Base-by-base conservation (phyloP, 1,284 basidiomycete species). In the Earliella scabrosa region DNA sequence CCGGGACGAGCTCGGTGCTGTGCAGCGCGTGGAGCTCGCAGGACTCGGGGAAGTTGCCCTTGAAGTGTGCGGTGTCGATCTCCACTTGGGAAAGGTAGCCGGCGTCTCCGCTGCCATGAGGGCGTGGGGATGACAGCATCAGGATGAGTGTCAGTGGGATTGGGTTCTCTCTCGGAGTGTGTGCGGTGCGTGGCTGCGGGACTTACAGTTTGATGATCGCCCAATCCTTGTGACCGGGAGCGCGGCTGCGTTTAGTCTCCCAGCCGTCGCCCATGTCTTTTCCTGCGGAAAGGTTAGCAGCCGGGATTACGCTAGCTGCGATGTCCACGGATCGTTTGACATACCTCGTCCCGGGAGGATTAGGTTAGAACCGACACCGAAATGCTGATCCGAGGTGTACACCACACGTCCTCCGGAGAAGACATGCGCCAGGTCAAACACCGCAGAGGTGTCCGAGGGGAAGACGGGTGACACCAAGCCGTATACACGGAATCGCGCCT, bases 261-360 rank as follows among this genome's bases (percentile, higher is more conserved):
- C 97, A 99, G 6, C 97, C 97, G 70, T 98, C 96, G 16, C 95
- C 89, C 95, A 99, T 99, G 68, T 97, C 92, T 68, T 88, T 88
- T 10, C 78, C 77, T 78, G 49, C 36, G 38, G 24, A 32, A 11
- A 2, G 27, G 43, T 45, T 11, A 59, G 39, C 23, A 27, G 20
- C 44, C n/a, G 34, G 39, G 46, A 35, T 52, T 18, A 54, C 36
- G 47, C 10, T 40, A 47, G 38, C 35, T 52, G 56, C 61, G 52
- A 58, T 20, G 34, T 36, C n/a, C 49, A 16, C 56, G 54, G 53
- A 53, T 13, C 4, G 10, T 43, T 43, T 21, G 40, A 54, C 48
- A 69, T 68, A 70, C 91, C 92, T 71, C 97, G 77, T 31, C 97
- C 97, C 1, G 95, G 95, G 35, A 98, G 77, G 53, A 98, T 87